Conservation (phyloP, 306 rosid species). For the Neltuma alba region DNA sequence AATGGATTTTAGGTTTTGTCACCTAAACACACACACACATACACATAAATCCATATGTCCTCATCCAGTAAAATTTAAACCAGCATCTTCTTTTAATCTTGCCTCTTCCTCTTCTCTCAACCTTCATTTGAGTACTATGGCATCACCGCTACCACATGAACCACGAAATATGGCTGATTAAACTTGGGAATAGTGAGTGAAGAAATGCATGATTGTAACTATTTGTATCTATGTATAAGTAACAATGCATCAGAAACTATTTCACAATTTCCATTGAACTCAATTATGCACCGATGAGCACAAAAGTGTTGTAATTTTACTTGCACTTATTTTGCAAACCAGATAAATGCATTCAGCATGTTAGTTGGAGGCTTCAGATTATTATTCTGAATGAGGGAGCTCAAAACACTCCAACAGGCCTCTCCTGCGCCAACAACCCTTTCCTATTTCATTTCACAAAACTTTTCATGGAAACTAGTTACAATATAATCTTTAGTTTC, state of each 20-base stretch:
- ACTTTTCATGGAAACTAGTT: not conserved
- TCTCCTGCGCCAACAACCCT: not conserved
- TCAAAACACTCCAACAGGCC: conserved; percentile 5
- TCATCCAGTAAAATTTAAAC: not conserved
- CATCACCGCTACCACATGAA: not conserved
- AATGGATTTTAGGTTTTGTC: not conserved
- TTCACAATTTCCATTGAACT: not conserved
- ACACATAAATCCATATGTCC: not conserved
- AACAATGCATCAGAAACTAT: conserved; percentile 19
- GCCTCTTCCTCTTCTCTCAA: not conserved
- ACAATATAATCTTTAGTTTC: not conserved
- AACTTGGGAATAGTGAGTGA: not conserved
- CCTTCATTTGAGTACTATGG: not conserved
- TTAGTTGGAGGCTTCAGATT: not conserved
- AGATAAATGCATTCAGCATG: not conserved
- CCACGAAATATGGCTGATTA: not conserved
- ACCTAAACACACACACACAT: too few species aligned
- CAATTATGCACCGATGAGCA: not conserved
- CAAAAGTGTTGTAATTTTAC: not conserved
- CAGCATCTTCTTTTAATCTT: not conserved
- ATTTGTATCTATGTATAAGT: not conserved
- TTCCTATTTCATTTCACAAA: not conserved
- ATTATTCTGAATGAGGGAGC: not conserved
- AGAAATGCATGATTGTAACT: not conserved
- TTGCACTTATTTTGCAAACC: not conserved